phyloP scores from a whole-genome alignment of 176 grass and related monocot genomes.

The Pontederia paniculata region DNA sequence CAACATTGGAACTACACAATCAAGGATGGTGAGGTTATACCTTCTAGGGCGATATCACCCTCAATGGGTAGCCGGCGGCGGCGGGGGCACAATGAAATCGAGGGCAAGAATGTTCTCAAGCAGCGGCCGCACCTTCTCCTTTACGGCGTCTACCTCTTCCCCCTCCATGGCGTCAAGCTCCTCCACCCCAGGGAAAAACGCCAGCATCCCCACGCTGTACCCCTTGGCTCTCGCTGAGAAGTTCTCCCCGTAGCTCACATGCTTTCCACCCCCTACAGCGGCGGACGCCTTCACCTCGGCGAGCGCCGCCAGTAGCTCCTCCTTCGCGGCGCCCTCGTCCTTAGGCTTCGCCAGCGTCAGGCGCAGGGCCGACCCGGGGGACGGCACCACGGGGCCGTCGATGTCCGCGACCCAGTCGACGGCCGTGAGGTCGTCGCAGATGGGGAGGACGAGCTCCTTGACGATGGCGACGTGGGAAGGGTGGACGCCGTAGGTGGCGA shows the following conservation, averaged over 20 bases:
- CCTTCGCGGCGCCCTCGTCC: slow-evolving; percentile 28
- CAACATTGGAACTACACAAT: too few relatives aligned
- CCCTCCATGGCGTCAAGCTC: slow-evolving; percentile 61
- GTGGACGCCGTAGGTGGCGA: slow-evolving; percentile 48
- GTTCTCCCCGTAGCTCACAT: slow-evolving; percentile 74
- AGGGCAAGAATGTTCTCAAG: slow-evolving; percentile 57
- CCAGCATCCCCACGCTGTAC: slow-evolving; percentile 62
- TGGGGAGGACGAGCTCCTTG: slow-evolving; percentile 47
- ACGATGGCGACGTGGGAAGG: slow-evolving; percentile 70
- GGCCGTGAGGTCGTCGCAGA: slow-evolving; percentile 58
- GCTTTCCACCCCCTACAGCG: slow-evolving; percentile 22
- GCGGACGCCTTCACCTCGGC: slow-evolving; percentile 30
- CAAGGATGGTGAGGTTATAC: too few relatives aligned
- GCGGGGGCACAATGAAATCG: slow-evolving; percentile 45
- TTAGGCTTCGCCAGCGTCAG: slow-evolving; percentile 65
- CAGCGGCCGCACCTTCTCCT: slow-evolving; percentile 48
- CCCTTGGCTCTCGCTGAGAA: slow-evolving; percentile 87
- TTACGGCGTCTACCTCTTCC: slow-evolving; percentile 40
- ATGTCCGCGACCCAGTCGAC: slow-evolving; percentile 57
- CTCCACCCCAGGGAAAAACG: slow-evolving; percentile 47
- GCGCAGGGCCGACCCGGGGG: slow-evolving; percentile 37
- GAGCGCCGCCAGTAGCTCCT: slow-evolving; percentile 33
- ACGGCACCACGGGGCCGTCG: slow-evolving; percentile 23
- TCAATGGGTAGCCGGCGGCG: slow-evolving; percentile 13
- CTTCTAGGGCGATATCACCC: too few relatives aligned